These are phyloP conservation scores for Irpex rosettiformis DNA, from an alignment of 1,284 basidiomycete genomes.

Conservation along the genomic window DNA sequence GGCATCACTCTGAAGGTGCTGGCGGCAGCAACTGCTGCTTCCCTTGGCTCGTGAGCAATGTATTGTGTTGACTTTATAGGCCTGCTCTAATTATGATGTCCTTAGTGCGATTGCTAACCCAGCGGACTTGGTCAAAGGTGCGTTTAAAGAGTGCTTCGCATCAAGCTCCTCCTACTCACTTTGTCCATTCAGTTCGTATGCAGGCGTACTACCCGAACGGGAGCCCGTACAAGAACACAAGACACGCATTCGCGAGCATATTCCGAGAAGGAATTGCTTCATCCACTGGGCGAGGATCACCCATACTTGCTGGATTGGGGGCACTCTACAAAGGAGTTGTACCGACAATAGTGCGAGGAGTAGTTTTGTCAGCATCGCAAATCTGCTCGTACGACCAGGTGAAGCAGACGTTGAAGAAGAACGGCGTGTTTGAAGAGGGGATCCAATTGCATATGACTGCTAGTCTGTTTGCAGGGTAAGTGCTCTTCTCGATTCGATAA, in stretches of 20 bases:
- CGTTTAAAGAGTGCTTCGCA: no score
- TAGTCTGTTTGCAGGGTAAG: slow-evolving; percentile 35
- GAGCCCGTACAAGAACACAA: slow-evolving; percentile 31
- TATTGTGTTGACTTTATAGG: neutral
- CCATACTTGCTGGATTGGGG: slow-evolving; percentile 26
- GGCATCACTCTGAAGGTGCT: slow-evolving; percentile 33
- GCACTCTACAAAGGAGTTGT: slow-evolving; percentile 35
- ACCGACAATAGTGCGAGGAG: slow-evolving; percentile 35
- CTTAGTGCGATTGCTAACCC: slow-evolving; percentile 35
- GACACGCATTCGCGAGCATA: slow-evolving; percentile 32
- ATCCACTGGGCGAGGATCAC: slow-evolving; percentile 12
- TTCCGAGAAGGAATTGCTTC: slow-evolving; percentile 35
- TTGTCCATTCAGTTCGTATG: slow-evolving; percentile 31
- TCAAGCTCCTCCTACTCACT: neutral
- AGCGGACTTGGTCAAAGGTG: slow-evolving; percentile 37
- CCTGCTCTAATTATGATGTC: neutral
- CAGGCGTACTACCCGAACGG: slow-evolving; percentile 35
- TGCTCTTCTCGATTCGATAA: neutral
- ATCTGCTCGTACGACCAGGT: slow-evolving; percentile 39
- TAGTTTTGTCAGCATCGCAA: slow-evolving; percentile 35
- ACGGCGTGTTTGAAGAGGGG: slow-evolving; percentile 33
- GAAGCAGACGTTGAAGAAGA: slow-evolving; percentile 34
- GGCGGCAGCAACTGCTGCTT: slow-evolving; percentile 32
- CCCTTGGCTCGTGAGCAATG: slow-evolving; percentile 31
- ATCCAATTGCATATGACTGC: slow-evolving; percentile 32